These are phyloP conservation scores for Fusarium nygamai DNA, from an alignment of 2,329 filamentous ascomycete species.

Conservation along the genomic window DNA sequence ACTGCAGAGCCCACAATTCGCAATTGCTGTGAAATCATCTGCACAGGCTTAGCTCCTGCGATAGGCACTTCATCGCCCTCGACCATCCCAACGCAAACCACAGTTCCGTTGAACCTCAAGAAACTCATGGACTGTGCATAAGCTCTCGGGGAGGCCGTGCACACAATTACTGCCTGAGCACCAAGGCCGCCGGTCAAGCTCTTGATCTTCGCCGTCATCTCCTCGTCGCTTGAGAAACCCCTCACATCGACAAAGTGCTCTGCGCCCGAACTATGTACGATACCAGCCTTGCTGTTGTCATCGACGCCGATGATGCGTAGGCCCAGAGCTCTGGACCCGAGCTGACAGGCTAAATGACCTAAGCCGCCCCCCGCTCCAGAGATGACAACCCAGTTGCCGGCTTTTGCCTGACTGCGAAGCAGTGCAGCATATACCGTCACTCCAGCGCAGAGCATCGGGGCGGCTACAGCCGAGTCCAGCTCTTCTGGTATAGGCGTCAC, in stretches of 20 bases:
- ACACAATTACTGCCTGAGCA: background rate
- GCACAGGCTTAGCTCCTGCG: background rate
- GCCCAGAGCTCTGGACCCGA: background rate
- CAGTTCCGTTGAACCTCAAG: background rate
- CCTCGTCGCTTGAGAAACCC: background rate
- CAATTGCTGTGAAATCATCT: background rate
- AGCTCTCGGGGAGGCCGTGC: rapidly evolving
- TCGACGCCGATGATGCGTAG: rapidly evolving
- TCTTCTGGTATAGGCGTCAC: background rate
- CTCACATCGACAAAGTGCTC: background rate
- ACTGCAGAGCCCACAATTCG: background rate
- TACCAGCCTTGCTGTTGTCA: background rate
- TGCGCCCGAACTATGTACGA: rapidly evolving
- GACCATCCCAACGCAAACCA: background rate
- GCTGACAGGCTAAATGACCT: background rate
- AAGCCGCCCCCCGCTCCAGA: background rate
- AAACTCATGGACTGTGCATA: background rate
- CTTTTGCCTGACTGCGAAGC: background rate
- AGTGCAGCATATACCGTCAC: background rate
- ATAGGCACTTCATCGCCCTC: rapidly evolving
- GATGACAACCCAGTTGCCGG: background rate
- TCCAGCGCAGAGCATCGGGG: rapidly evolving
- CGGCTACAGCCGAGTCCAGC: background rate
- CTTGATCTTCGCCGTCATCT: background rate
- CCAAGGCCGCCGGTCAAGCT: rapidly evolving